These are phyloP conservation scores for Blastobotrys serpentis DNA, from an alignment of 1,139 yeast genomes.

Conservation along the genomic window DNA sequence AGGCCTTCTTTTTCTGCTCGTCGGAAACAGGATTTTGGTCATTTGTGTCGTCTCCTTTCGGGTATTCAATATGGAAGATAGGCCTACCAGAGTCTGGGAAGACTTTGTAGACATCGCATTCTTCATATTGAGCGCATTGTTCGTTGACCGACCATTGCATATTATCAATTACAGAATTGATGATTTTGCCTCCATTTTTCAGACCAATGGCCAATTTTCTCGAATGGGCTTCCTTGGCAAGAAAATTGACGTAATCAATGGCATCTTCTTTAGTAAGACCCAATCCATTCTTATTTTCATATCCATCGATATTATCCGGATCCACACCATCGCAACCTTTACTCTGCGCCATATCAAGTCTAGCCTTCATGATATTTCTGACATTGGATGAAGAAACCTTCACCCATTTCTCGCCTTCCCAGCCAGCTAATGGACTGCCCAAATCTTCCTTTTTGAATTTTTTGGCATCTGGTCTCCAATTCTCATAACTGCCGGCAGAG, in stretches of 20 bases:
- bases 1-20: conserved; percentile 14
- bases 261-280: conserved; percentile 18
- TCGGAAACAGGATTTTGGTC: conserved; percentile 16
- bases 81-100: conserved; percentile 18
- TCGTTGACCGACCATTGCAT: conserved; percentile 27
- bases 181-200: conserved; percentile 23
- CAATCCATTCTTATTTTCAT: conserved; percentile 24
- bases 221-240: conserved; percentile 20
- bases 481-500: conserved; percentile 24
- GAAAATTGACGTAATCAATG: conserved; percentile 20
- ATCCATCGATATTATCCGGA: conserved; percentile 27
- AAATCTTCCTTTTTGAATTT: conserved; percentile 18
- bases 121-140: conserved; percentile 24
- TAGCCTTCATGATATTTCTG: conserved; percentile 21
- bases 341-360: conserved; percentile 20
- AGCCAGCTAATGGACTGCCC: conserved; percentile 22
- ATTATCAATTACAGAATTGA: conserved; percentile 18
- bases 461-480: conserved; percentile 22
- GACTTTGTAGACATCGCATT: conserved; percentile 17
- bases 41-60: conserved; percentile 18
- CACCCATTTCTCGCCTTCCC: conserved; percentile 25
- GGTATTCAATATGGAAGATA: conserved; percentile 22
- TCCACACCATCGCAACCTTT: conserved; percentile 27
- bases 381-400: conserved; percentile 19
- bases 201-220: conserved; percentile 24